These are phyloP conservation scores for Lachnellula willkommii DNA, from an alignment of 2,329 filamentous ascomycete species.

Conservation along the genomic window DNA sequence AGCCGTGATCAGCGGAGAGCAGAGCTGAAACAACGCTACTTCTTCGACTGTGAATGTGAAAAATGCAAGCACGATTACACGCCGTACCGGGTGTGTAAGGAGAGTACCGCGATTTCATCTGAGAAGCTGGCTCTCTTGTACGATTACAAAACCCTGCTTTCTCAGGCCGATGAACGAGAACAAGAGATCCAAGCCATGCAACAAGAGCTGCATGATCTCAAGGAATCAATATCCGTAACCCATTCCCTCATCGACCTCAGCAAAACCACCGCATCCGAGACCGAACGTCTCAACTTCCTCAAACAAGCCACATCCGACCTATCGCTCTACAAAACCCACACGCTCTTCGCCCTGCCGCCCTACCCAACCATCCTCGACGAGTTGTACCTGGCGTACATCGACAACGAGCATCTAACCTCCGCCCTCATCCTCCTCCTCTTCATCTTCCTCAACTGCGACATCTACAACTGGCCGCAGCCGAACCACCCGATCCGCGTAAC, in stretches of 20 bases:
- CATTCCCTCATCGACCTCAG: background rate
- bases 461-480: constrained; percentile 45
- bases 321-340: background rate
- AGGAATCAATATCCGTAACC: background rate
- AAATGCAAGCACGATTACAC: constrained; percentile 18
- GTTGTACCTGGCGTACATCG: constrained; percentile 37
- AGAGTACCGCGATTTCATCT: background rate
- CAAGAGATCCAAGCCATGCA: background rate
- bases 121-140: constrained; percentile 5
- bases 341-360: constrained; percentile 15
- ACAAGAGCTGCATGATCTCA: background rate
- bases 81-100: constrained; percentile 15
- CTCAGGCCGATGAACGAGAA: background rate
- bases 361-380: constrained; percentile 39
- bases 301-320: background rate
- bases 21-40: constrained; percentile 21
- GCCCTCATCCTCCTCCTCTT: constrained; percentile 42
- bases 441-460: constrained; percentile 37
- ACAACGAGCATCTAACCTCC: constrained; percentile 35
- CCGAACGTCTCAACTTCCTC: background rate
- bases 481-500: constrained; percentile 48
- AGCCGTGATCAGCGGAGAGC: constrained; percentile 6
- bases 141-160: background rate
- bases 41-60: constrained; percentile 24
- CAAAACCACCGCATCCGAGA: background rate